These are phyloP conservation scores for Boechera retrofracta DNA, from an alignment of 345 rosid genomes.

Conservation along the genomic window DNA sequence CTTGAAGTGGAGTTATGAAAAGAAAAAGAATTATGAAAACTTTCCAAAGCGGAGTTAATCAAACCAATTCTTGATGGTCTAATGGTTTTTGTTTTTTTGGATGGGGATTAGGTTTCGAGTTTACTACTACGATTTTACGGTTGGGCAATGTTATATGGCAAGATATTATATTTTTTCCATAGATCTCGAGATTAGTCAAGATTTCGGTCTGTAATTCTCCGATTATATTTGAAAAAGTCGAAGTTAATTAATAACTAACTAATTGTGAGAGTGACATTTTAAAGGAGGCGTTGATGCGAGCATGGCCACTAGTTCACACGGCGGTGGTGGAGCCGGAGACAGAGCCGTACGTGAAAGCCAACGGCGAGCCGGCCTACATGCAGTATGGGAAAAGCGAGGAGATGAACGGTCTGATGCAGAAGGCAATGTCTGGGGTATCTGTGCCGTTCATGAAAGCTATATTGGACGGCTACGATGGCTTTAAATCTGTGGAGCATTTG, in stretches of 20 bases:
- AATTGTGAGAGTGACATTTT: neutral
- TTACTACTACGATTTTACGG: too few species aligned
- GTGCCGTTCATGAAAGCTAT: slow-evolving; percentile 86
- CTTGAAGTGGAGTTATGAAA: too few species aligned
- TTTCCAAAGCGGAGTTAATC: neutral
- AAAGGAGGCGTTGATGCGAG: slow-evolving; percentile 74
- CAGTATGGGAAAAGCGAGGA: slow-evolving; percentile 80
- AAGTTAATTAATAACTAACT: neutral
- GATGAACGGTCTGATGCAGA: slow-evolving; percentile 84
- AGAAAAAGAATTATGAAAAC: neutral
- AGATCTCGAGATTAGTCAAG: neutral
- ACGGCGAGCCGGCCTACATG: slow-evolving; percentile 68
- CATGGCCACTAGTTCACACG: slow-evolving; percentile 83
- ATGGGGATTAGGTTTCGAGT: neutral
- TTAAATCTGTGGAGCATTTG: slow-evolving; percentile 54
- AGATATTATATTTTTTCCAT: neutral
- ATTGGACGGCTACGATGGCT: slow-evolving; percentile 73
- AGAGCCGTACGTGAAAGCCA: slow-evolving; percentile 78
- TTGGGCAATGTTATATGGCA: too few species aligned
- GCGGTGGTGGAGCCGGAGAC: slow-evolving; percentile 69
- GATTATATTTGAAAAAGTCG: neutral
- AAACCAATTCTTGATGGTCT: neutral
- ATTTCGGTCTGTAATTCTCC: neutral
- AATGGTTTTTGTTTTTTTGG: neutral
- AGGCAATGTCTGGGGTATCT: slow-evolving; percentile 91